phyloP scores from a whole-genome alignment of 768 basidiomycete genomes.

The Artomyces pyxidatus region DNA sequence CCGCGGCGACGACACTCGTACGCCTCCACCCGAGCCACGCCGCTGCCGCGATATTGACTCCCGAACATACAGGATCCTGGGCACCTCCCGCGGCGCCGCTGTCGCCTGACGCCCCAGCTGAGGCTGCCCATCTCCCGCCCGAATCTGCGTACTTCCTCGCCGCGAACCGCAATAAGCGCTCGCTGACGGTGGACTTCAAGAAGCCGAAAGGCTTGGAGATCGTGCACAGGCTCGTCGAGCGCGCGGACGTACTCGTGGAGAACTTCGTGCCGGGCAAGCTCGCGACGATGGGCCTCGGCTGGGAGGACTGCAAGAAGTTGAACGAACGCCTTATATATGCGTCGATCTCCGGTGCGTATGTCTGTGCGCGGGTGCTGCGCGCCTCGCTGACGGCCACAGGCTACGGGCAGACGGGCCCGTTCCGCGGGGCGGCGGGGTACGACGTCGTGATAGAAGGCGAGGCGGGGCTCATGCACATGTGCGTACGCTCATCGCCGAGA shows the following conservation, averaged over 20 bases:
- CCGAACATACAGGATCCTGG: slow-evolving; percentile 23
- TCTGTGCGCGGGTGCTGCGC: neutral
- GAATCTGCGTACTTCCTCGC: slow-evolving; percentile 93
- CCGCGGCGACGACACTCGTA: slow-evolving; percentile 86
- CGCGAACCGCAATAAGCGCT: slow-evolving; percentile 83
- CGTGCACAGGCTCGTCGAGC: slow-evolving; percentile 56
- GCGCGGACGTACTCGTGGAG: slow-evolving; percentile 83
- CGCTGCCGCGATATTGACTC: neutral
- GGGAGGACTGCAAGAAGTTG: slow-evolving; percentile 67
- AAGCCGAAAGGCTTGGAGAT: slow-evolving; percentile 67
- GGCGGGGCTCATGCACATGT: slow-evolving; percentile 94
- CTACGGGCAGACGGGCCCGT: slow-evolving; percentile 88
- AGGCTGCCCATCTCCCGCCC: slow-evolving; percentile 61
- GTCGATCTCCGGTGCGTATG: slow-evolving; percentile 68
- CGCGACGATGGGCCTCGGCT: slow-evolving; percentile 76
- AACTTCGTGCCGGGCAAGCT: slow-evolving; percentile 86
- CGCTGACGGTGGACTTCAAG: slow-evolving; percentile 87
- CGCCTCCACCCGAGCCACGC: slow-evolving; percentile 19
- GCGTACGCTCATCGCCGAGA: slow-evolving; percentile 21
- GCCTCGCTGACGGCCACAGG: slow-evolving; percentile 31
- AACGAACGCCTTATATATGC: slow-evolving; percentile 83
- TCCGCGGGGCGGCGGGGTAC: slow-evolving; percentile 74
- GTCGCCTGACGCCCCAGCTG: slow-evolving; percentile 34
- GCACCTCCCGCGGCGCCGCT: slow-evolving; percentile 32
- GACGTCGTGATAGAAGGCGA: slow-evolving; percentile 62